A percentile compares a stretch with the other conserved stretches of the same genome.
Evolutionary conservation across 73 alveolate genomes (phyloP).

Genomic region (Paramecium primaurelia): DNA sequence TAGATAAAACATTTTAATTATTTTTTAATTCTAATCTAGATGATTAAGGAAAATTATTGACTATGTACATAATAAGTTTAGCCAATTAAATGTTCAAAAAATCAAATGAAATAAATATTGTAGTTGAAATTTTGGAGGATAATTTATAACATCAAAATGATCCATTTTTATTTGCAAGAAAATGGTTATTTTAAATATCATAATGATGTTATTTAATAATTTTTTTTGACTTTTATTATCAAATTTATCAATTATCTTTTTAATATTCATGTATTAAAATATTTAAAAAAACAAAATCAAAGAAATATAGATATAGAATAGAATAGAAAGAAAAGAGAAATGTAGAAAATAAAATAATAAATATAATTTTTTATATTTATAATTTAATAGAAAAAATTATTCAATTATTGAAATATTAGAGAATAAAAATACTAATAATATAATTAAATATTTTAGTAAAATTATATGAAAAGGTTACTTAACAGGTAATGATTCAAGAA

Average conservation of each 20-base stretch:
- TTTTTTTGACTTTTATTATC: not conserved
- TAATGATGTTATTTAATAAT: not conserved
- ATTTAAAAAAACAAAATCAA: no score
- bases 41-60: not conserved
- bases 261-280: not conserved
- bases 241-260: not conserved
- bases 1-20: not conserved
- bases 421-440: no score
- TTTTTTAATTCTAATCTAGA: not conserved
- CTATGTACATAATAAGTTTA: not conserved
- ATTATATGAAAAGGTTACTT: no score
- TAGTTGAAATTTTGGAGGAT: not conserved
- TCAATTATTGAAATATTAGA: no score
- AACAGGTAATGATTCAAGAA: no score
- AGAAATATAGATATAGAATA: no score
- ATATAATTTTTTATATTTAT: no score
- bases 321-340: not conserved
- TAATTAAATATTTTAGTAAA: no score
- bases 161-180: constrained; percentile 12
- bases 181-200: not conserved
- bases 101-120: not conserved
- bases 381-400: no score
- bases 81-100: not conserved
- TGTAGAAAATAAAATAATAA: not conserved
- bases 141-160: not conserved